Conservation (phyloP, 23 red algal species). For the Chondrus crispus region DNA sequence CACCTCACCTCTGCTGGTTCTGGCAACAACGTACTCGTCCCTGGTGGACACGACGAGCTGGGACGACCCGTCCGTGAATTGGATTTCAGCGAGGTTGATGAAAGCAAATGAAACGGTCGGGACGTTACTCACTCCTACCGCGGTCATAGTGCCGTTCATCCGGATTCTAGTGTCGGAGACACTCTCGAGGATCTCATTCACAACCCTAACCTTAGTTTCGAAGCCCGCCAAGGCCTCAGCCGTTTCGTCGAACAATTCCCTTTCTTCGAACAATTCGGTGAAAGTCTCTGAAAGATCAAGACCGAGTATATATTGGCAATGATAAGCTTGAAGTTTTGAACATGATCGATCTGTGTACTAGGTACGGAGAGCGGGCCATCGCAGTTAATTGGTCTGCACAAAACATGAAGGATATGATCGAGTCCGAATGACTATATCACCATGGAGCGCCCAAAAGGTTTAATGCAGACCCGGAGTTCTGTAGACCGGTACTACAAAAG, state of each 20-base stretch:
- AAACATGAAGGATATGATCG: neutral
- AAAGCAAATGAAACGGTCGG: slow-evolving; percentile 18
- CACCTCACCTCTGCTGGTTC: neutral
- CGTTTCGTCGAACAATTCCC: neutral
- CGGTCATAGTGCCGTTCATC: slow-evolving; percentile 6
- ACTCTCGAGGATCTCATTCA: neutral
- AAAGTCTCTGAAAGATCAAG: neutral
- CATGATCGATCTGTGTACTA: neutral
- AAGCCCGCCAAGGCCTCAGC: neutral
- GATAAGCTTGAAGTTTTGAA: slow-evolving; percentile 15
- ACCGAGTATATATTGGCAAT: neutral
- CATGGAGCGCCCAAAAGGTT: neutral
- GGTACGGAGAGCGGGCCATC: neutral
- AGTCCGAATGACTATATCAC: neutral
- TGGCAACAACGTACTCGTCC: neutral
- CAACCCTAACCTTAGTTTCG: neutral
- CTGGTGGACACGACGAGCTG: slow-evolving; percentile 5
- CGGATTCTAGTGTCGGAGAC: neutral
- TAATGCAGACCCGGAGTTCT: neutral
- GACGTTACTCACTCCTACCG: slow-evolving; percentile 3
- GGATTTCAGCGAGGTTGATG: neutral
- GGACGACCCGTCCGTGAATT: neutral
- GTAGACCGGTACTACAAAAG: neutral
- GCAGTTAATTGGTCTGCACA: neutral
- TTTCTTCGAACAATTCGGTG: too few species aligned